Evolutionary conservation across 495 filamentous ascomycete species (phyloP).

Genomic region (Aspergillus sclerotiicarbonarius): DNA sequence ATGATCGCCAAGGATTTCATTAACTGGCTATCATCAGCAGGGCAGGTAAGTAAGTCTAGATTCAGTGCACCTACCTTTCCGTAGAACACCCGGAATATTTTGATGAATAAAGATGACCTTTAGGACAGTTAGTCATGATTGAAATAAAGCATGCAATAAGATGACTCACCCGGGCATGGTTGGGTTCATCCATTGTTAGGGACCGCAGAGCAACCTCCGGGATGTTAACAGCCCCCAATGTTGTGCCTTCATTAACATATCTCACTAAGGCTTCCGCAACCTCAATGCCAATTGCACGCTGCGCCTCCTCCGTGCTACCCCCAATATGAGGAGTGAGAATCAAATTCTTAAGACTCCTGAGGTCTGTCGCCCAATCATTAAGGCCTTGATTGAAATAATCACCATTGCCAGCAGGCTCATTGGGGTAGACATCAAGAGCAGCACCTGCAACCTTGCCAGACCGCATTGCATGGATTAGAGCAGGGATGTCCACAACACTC

Average conservation of each 20-base stretch:
- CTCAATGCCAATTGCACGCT: slow-evolving; percentile 93
- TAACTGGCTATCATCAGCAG: slow-evolving; percentile 54
- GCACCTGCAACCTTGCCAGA: slow-evolving; percentile 88
- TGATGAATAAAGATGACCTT: slow-evolving; percentile 91
- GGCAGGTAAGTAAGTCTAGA: neutral
- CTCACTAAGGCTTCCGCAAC: slow-evolving; percentile 81
- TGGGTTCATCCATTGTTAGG: slow-evolving; percentile 79
- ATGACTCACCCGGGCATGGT: slow-evolving; percentile 70
- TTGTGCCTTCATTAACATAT: slow-evolving; percentile 91
- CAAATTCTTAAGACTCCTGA: slow-evolving; percentile 83
- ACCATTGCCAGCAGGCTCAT: slow-evolving; percentile 90
- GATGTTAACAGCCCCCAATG: slow-evolving; percentile 90
- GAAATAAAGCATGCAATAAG: neutral
- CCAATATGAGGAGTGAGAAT: slow-evolving; percentile 97
- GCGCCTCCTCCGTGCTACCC: slow-evolving; percentile 96
- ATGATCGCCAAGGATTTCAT: slow-evolving; percentile 87
- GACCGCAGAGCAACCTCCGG: slow-evolving; percentile 88
- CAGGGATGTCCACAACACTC: slow-evolving; percentile 90
- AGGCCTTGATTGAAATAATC: slow-evolving; percentile 88
- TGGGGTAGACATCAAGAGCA: slow-evolving; percentile 92
- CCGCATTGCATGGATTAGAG: slow-evolving; percentile 84
- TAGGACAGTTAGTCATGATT: neutral
- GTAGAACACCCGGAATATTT: slow-evolving; percentile 91
- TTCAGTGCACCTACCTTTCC: slow-evolving; percentile 56
- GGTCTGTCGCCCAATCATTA: slow-evolving; percentile 82